Conservation (phyloP, 2,329 filamentous ascomycete genomes). For the Colletotrichum viniferum region DNA sequence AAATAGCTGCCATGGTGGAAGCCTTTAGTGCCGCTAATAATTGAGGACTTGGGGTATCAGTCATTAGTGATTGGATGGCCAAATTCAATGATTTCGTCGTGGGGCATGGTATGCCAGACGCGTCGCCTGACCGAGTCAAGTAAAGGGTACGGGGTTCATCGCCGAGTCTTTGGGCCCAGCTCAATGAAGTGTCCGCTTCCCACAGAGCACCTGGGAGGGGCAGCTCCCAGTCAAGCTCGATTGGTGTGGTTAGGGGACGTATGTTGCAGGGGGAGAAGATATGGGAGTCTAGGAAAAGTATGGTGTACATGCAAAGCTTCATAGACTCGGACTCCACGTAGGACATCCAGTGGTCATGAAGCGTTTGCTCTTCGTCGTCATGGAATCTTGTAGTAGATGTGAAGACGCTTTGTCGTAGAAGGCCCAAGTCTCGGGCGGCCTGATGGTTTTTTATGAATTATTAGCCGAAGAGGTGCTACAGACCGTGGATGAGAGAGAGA, state of each 20-base stretch:
- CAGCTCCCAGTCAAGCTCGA: slow-evolving; percentile 38
- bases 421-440: slow-evolving; percentile 29
- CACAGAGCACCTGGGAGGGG: slow-evolving; percentile 31
- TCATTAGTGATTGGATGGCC: slow-evolving; percentile 36
- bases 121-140: slow-evolving; percentile 16
- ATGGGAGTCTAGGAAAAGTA: slow-evolving; percentile 33
- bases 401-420: slow-evolving; percentile 28
- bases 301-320: slow-evolving; percentile 32
- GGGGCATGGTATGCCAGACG: slow-evolving; percentile 22
- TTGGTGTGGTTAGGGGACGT: slow-evolving; percentile 30
- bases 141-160: slow-evolving; percentile 21
- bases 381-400: slow-evolving; percentile 47
- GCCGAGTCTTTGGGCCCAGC: slow-evolving; percentile 28
- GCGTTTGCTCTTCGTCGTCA: slow-evolving; percentile 41
- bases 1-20: slow-evolving; percentile 31
- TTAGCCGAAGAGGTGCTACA: background rate
- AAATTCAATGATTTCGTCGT: slow-evolving; percentile 30
- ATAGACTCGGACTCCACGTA: slow-evolving; percentile 34
- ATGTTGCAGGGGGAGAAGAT: slow-evolving; percentile 33
- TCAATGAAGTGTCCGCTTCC: slow-evolving; percentile 30
- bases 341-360: slow-evolving; percentile 27
- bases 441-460: background rate
- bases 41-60: slow-evolving; percentile 27
- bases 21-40: slow-evolving; percentile 27
- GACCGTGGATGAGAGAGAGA: background rate